Conservation (phyloP, 345 rosid genomes). For the Capsella bursapastoris region DNA sequence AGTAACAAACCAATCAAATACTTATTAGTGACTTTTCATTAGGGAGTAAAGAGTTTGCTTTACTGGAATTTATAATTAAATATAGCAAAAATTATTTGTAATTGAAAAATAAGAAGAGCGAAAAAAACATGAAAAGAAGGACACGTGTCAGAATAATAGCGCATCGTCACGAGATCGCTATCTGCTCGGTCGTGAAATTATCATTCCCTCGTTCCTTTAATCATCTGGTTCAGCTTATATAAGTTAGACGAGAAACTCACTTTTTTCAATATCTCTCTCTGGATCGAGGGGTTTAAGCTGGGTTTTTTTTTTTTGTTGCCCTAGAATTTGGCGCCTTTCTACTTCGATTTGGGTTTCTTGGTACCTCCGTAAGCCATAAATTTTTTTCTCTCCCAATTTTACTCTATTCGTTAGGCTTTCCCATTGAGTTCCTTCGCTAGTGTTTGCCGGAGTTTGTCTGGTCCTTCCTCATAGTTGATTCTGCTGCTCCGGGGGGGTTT, state of each 20-base stretch:
- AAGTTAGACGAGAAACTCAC: slow-evolving; percentile 30
- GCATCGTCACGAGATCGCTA: slow-evolving; percentile 32
- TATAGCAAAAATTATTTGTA: background rate
- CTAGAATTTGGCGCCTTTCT: slow-evolving; percentile 33
- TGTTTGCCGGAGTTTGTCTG: background rate
- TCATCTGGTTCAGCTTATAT: slow-evolving; percentile 40
- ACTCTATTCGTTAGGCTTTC: slow-evolving; percentile 27
- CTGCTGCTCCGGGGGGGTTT: slow-evolving; percentile 20
- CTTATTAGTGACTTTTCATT: too few species aligned
- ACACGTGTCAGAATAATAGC: slow-evolving; percentile 27
- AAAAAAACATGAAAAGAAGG: background rate
- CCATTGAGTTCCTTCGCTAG: background rate
- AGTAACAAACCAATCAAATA: too few species aligned
- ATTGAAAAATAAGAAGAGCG: background rate
- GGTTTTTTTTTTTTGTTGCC: slow-evolving; percentile 32
- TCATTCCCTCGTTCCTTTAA: slow-evolving; percentile 33
- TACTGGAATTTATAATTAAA: background rate
- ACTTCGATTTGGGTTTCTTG: slow-evolving; percentile 29
- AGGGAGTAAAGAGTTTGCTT: too few species aligned
- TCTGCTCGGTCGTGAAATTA: slow-evolving; percentile 41
- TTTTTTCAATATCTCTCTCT: slow-evolving; percentile 15
- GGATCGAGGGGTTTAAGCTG: slow-evolving; percentile 44
- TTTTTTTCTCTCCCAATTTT: background rate
- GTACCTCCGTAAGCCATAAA: background rate
- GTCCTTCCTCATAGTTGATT: slow-evolving; percentile 12